Percentiles rank a stretch among this genome's conserved stretches.
Evolutionary conservation across 805 yeast genomes (phyloP).

Genomic region (Soucietia sequanensis): DNA sequence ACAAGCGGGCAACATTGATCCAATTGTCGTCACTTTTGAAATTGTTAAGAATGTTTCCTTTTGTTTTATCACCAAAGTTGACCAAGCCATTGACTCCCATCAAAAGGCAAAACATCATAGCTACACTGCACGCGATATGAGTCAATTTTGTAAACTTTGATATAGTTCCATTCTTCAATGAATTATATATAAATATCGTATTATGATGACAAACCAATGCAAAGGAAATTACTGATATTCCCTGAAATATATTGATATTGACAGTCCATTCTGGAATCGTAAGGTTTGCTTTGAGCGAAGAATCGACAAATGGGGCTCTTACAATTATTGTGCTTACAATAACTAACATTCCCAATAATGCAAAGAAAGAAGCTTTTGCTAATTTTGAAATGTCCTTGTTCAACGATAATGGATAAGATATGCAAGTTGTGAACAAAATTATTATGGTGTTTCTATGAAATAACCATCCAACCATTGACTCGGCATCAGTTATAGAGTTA

Average conservation of each 20-base stretch:
- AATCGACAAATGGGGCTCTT: constrained; percentile 64
- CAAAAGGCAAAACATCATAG: constrained; percentile 72
- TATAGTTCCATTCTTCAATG: constrained; percentile 72
- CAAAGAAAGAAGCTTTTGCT: constrained; percentile 85
- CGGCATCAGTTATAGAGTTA: constrained; percentile 26
- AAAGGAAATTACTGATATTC: constrained; percentile 90
- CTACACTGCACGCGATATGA: constrained; percentile 78
- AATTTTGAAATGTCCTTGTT: constrained; percentile 78
- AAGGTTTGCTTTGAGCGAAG: constrained; percentile 48
- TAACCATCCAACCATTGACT: constrained; percentile 45
- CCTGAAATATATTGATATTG: constrained; percentile 73
- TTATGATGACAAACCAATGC: constrained; percentile 96
- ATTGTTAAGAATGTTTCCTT: constrained; percentile 86
- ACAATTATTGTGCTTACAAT: constrained; percentile 72
- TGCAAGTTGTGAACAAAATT: constrained; percentile 60
- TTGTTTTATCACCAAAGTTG: constrained; percentile 72
- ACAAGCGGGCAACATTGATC: constrained; percentile 83
- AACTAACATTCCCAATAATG: constrained; percentile 77
- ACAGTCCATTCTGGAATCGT: constrained; percentile 48
- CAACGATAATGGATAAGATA: constrained; percentile 82
- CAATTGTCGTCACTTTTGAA: constrained; percentile 72
- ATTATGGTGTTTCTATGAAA: constrained; percentile 72
- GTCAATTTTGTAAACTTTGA: constrained; percentile 74
- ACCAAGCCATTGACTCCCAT: constrained; percentile 81
- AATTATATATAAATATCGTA: constrained; percentile 84